Conservation (phyloP, 441 rosid species). For the Brassica balearica region DNA sequence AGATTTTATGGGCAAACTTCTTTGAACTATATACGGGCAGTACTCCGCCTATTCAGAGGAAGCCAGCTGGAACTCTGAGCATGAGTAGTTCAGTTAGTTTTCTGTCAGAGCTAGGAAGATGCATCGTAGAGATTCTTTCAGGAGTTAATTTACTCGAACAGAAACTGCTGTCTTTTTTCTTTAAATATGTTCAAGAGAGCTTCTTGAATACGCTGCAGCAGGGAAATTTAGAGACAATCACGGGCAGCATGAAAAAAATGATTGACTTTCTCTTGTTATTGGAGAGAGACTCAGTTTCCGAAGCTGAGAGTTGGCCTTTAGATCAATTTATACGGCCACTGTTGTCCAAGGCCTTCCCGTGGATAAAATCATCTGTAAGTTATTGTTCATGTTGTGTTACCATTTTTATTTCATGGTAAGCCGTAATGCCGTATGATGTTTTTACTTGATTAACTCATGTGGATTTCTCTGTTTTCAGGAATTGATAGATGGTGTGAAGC, state of each 20-base stretch:
- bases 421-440: conserved; percentile 22
- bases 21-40: conserved; percentile 45
- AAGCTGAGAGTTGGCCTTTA: conserved; percentile 85
- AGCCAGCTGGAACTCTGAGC: conserved; percentile 48
- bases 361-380: conserved; percentile 83
- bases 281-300: conserved; percentile 53
- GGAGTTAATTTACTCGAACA: conserved; percentile 56
- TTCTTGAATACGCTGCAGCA: conserved; percentile 58
- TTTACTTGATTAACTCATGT: conserved; percentile 26
- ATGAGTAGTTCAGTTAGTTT: conserved; percentile 50
- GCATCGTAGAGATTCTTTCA: conserved; percentile 83
- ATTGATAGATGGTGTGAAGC: conserved; percentile 67
- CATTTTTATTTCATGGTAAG: conserved; percentile 9
- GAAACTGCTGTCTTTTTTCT: conserved; percentile 65
- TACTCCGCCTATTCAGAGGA: conserved; percentile 43
- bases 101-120: conserved; percentile 78
- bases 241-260: conserved; percentile 54
- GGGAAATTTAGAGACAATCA: conserved; percentile 50
- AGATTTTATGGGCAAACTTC: conserved; percentile 84
- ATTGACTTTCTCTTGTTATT: conserved; percentile 67
- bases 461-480: conserved; percentile 63
- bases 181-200: conserved; percentile 61
- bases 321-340: conserved; percentile 73
- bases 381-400: conserved; percentile 35
- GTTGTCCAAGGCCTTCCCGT: conserved; percentile 68